Evolutionary conservation across 441 rosid genomes (phyloP).

Genomic region (Pelargonium myrrhifolium): DNA sequence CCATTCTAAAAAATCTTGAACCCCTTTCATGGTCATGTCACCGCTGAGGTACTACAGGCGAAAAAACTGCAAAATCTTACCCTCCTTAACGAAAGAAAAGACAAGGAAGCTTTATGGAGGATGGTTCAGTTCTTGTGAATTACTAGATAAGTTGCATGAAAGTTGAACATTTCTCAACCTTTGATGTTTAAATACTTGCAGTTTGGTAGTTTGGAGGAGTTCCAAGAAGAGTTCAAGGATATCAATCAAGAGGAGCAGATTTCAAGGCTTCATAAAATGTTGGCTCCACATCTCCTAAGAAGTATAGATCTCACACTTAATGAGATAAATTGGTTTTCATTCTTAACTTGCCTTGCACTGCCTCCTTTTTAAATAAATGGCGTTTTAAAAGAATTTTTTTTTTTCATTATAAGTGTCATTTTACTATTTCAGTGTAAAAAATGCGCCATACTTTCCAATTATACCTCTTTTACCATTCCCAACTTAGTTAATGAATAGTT

Average conservation of each 20-base stretch:
- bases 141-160: slow-evolving; percentile 3
- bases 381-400: too few relatives aligned
- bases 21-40: background rate
- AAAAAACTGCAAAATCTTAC: too few relatives aligned
- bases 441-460: too few relatives aligned
- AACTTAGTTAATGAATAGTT: too few relatives aligned
- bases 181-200: slow-evolving; percentile 33
- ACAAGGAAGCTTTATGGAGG: background rate
- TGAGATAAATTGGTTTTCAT: slow-evolving; percentile 11
- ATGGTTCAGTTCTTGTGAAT: background rate
- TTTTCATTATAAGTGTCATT: too few relatives aligned
- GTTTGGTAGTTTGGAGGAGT: slow-evolving; percentile 97
- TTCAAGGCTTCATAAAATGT: slow-evolving; percentile 87
- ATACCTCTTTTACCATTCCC: too few relatives aligned
- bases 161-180: slow-evolving; percentile 9
- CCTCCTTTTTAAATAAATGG: too few relatives aligned
- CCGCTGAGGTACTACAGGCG: too few relatives aligned
- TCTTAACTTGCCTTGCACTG: slow-evolving; percentile 15
- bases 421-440: too few relatives aligned
- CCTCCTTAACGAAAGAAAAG: background rate
- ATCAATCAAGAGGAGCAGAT: slow-evolving; percentile 98
- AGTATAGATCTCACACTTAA: slow-evolving; percentile 39
- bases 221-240: slow-evolving; percentile 95
- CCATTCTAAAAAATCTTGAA: background rate
- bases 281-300: slow-evolving; percentile 95